phyloP scores from a whole-genome alignment of 2,329 filamentous ascomycete genomes.

The Pyricularia grisea region DNA sequence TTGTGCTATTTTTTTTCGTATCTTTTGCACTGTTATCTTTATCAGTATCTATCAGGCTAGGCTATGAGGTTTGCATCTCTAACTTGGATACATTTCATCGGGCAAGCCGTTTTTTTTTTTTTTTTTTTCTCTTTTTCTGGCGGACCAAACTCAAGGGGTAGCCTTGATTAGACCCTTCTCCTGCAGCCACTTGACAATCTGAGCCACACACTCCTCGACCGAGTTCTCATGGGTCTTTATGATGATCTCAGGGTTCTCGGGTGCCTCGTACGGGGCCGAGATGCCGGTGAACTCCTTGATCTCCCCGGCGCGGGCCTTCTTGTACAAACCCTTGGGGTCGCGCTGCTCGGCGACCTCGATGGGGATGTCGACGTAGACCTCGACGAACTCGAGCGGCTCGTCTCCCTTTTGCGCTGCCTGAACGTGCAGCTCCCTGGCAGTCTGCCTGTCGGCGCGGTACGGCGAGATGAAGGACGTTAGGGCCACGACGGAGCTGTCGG shows the following conservation, averaged over 20 bases:
- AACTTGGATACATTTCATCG: neutral
- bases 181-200: slow-evolving; percentile 74
- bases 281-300: slow-evolving; percentile 98
- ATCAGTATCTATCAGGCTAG: neutral
- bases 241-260: slow-evolving; percentile 74
- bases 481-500: slow-evolving; percentile 78
- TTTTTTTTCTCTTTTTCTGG: neutral
- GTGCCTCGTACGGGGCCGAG: slow-evolving; percentile 89
- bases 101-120: neutral
- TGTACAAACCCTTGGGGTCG: slow-evolving; percentile 96
- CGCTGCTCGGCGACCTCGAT: slow-evolving; percentile 88
- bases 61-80: neutral
- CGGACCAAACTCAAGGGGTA: neutral
- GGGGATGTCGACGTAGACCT: slow-evolving; percentile 88
- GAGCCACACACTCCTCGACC: slow-evolving; percentile 79
- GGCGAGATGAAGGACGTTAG: slow-evolving; percentile 97
- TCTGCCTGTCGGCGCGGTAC: slow-evolving; percentile 76
- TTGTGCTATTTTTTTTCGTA: neutral
- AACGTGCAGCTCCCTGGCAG: slow-evolving; percentile 73
- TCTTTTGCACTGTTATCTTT: neutral
- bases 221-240: slow-evolving; percentile 74
- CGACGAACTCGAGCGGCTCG: slow-evolving; percentile 76
- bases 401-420: slow-evolving; percentile 45
- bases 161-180: slow-evolving; percentile 45
- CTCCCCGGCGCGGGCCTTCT: slow-evolving; percentile 86